Evolutionary conservation across 164 flowering plant genomes (phyloP).

Genomic region (Tetracentron sinense): DNA sequence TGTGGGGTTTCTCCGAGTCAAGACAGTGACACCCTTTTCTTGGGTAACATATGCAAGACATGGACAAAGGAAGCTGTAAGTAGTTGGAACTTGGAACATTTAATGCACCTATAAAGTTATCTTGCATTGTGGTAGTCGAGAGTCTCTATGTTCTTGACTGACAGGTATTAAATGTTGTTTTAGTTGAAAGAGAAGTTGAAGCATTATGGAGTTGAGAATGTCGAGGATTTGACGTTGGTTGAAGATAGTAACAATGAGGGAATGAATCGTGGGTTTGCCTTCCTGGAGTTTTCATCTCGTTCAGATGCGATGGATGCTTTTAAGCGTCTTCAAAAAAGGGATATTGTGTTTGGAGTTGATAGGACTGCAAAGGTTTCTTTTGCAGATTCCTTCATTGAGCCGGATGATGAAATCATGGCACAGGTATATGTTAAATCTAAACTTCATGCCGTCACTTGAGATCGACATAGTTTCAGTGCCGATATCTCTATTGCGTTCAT

Average conservation of each 20-base stretch:
- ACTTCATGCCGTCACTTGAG: background rate
- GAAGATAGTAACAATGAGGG: constrained; percentile 79
- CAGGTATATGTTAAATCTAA: constrained; percentile 51
- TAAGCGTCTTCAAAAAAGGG: constrained; percentile 85
- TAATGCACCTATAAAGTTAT: constrained; percentile 8
- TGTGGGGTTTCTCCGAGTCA: constrained; percentile 97
- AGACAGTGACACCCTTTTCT: constrained; percentile 90
- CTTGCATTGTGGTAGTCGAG: background rate
- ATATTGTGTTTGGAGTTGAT: constrained; percentile 81
- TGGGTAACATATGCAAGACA: constrained; percentile 93
- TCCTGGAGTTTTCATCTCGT: constrained; percentile 84
- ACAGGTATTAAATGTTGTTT: constrained; percentile 22
- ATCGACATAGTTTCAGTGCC: background rate
- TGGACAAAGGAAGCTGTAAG: constrained; percentile 97
- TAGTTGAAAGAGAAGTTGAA: constrained; percentile 89
- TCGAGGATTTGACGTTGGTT: constrained; percentile 82
- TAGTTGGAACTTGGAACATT: constrained; percentile 22
- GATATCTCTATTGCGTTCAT: too few relatives aligned
- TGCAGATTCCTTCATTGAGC: constrained; percentile 94
- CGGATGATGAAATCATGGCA: constrained; percentile 93
- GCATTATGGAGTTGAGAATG: constrained; percentile 65
- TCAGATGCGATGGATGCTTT: constrained; percentile 94
- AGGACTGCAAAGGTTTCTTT: constrained; percentile 91
- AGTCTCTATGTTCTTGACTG: constrained; percentile 10
- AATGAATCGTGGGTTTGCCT: constrained; percentile 92